Evolutionary conservation across 495 filamentous ascomycete genomes (phyloP), one percentile per base, ranked within the genome.

Genomic region (Aspergillus hancockii): DNA sequence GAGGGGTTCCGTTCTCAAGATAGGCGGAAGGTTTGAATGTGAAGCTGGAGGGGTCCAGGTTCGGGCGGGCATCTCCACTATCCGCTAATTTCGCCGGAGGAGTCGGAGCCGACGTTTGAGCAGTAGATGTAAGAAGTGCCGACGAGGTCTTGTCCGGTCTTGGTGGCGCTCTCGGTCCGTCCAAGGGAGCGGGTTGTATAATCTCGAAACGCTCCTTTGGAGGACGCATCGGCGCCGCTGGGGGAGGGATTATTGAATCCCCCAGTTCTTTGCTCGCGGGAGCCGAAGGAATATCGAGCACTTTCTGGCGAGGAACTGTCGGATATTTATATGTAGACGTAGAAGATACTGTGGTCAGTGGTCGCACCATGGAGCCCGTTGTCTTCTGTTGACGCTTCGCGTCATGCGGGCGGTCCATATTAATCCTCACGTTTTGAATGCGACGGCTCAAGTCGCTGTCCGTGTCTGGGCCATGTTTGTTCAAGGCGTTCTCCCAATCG

Each of bases 21-120:
- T 91, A 92, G 0, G 91, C 90, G 1, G 90, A 87, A 2, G 93
- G 88, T 54, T 88, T 88, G 76, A 98, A 97, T 12, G 89, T 90
- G 67, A 83, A 89, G 21, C 77, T 75, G n/a, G 80, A 74, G 3
- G 78, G 76, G 62, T 82, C 71, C 21, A 79, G 71, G 23, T 75
- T 75, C 19, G 64, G 58, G 23, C 58, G 71, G 57, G 50, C 38
- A 12, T 61, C 52, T 13, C 16, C 36, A 21, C 46, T 38, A 36
- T 51, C 46, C 18, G 72, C 70, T 12, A 46, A 49, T 22, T 74
- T 72, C 19, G 63, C 64, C 31, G 71, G 74, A 49, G 59, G 57
- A 30, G 64, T 53, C 2, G 70, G 68, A 18, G 68, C 30, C 16
- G 52, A 36, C 23, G 57, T 54, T 18, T 25, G 34, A 21, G 63